A percentile compares a stretch with the other conserved stretches of the same genome.
Conservation (phyloP, 306 rosid species). For the Ammopiptanthus mongolicus region DNA sequence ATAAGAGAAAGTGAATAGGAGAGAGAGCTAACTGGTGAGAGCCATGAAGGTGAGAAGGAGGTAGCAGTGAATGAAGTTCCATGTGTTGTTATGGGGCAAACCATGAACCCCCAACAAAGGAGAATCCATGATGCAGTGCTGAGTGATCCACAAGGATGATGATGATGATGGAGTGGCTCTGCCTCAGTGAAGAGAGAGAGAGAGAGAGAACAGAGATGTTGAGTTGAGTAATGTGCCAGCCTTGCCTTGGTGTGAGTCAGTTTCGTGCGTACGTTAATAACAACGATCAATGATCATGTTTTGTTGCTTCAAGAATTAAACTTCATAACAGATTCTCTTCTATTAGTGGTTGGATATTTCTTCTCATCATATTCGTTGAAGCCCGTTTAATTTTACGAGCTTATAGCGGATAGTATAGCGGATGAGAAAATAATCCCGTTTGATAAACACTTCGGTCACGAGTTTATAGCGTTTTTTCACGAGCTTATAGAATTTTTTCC, state of each 20-base stretch:
- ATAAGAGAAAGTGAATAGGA: neutral
- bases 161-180: neutral
- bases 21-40: conserved; percentile 26
- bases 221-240: neutral
- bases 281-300: neutral
- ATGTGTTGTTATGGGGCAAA: neutral
- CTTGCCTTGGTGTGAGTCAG: neutral
- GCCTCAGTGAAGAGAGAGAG: neutral
- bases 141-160: neutral
- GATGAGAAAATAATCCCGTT: too few relatives aligned
- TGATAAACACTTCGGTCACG: too few relatives aligned
- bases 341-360: neutral
- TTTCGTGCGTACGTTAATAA: neutral
- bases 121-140: conserved; percentile 23
- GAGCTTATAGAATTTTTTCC: too few relatives aligned
- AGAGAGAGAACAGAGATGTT: neutral
- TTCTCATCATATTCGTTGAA: neutral
- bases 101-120: conserved; percentile 30
- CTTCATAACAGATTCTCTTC: neutral
- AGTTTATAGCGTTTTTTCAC: too few relatives aligned
- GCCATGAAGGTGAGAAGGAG: conserved; percentile 29
- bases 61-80: conserved; percentile 13
- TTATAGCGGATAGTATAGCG: too few relatives aligned
- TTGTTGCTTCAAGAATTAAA: neutral
- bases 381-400: too few relatives aligned